Base-by-base conservation (phyloP, 805 yeast species). In the Wickerhamomyces chambardii region DNA sequence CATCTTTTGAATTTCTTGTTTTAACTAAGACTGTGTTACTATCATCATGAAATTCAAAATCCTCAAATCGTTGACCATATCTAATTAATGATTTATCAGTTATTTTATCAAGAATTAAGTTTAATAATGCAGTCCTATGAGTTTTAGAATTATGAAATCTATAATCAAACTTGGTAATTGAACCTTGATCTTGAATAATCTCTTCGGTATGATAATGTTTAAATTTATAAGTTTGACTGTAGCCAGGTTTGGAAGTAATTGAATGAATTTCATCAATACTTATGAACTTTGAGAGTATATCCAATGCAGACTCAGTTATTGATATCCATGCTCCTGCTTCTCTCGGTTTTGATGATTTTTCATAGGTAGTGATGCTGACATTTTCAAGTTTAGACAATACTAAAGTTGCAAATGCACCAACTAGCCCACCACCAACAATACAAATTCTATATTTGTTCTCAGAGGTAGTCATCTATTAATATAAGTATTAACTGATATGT, bases 311-410 rank as follows among this genome's bases (percentile, higher is more conserved):
- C 11, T 33, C 35, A 15, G 31, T 19, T 4, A 33, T 22, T 21
- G 26, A 15, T 12, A 34, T 34, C 36, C 32, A 34, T 3, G 36
- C 36, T 17, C 36, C 36, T 17, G 29, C 28, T 29, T 34, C 36
- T 22, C 29, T 7, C 5, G 32, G 15, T 9, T n/a, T 15, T 14
- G 24, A n/a, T 4, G 32, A 12, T 25, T 17, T 34, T 15, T 34
- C 36, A 19, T 14, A 34, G 4, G 17, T 21, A 4, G 25, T 29
- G 10, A 34, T 24, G 7, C 29, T 15, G 5, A 34, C 32, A 24
- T 34, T 24, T 4, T 32, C 28, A 7, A 34, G 17, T 4, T n/a
- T 16, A 5, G 32, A 22, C 17, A 34, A 17, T 4, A 29, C 32
- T n/a, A 34, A 17, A 2, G 29, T 15, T 14, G 36, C 29, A 34